Evolutionary conservation across 345 rosid genomes (phyloP).

Genomic region (Brassica carinata): DNA sequence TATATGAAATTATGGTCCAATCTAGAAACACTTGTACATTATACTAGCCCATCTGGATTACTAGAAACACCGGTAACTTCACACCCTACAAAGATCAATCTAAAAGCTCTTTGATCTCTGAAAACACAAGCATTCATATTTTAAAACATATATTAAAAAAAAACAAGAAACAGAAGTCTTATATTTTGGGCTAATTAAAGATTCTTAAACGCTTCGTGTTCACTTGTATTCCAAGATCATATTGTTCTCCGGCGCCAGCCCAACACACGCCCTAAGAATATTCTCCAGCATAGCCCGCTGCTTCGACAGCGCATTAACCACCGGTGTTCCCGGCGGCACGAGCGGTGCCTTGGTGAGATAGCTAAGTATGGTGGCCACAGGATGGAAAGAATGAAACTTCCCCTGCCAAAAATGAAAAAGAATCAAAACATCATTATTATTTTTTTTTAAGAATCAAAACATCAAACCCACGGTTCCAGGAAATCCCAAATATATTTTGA

Average conservation of each 20-base stretch:
- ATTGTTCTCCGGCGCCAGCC: slow-evolving; percentile 96
- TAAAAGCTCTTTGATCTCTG: slow-evolving; percentile 27
- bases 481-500: neutral
- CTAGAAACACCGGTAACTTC: slow-evolving; percentile 19
- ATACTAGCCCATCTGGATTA: slow-evolving; percentile 25
- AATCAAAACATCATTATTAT: neutral
- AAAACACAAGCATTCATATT: slow-evolving; percentile 23
- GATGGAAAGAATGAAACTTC: slow-evolving; percentile 96
- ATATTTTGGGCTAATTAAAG: neutral
- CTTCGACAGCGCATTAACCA: slow-evolving; percentile 94
- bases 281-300: slow-evolving; percentile 99
- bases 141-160: neutral
- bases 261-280: slow-evolving; percentile 91
- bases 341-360: slow-evolving; percentile 99
- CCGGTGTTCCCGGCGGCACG: slow-evolving; percentile 95
- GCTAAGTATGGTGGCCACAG: slow-evolving; percentile 96
- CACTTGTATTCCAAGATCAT: slow-evolving; percentile 98
- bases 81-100: slow-evolving; percentile 28
- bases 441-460: neutral
- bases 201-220: slow-evolving; percentile 29
- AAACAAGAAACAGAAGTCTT: neutral
- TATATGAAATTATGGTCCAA: slow-evolving; percentile 6
- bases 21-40: slow-evolving; percentile 16
- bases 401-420: slow-evolving; percentile 48
- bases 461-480: neutral